These are phyloP conservation scores for Coemansia sp. DNA, from an alignment of 192 early-diverging fungal genomes.

Conservation along the genomic window DNA sequence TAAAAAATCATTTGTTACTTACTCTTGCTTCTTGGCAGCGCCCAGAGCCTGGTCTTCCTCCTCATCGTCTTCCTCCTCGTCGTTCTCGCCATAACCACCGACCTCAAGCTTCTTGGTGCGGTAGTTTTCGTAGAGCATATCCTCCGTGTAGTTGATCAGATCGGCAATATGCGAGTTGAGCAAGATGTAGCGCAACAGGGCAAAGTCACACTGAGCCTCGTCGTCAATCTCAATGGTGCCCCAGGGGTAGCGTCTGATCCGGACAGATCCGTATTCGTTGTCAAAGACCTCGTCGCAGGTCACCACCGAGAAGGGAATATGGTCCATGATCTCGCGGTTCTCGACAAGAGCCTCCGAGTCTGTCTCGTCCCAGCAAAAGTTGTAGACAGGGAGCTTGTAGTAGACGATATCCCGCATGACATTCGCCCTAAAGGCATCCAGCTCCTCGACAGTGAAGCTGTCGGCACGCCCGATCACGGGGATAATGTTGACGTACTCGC, in stretches of 20 bases:
- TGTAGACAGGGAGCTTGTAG: conserved; percentile 96
- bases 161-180: conserved; percentile 98
- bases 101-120: conserved; percentile 86
- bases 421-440: conserved; percentile 85
- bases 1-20: conserved; percentile 6
- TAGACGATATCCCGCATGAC: conserved; percentile 98
- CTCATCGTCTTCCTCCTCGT: conserved; percentile 29
- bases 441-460: conserved; percentile 92
- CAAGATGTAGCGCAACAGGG: conserved; percentile 85
- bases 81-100: conserved; percentile 49
- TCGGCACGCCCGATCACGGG: conserved; percentile 95
- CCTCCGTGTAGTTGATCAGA: conserved; percentile 94
- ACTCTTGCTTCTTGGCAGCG: conserved; percentile 39
- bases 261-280: conserved; percentile 84
- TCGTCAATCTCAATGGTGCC: conserved; percentile 97
- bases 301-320: conserved; percentile 95
- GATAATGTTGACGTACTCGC: conserved; percentile 91
- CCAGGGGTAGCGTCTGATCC: conserved; percentile 96
- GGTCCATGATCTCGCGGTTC: conserved; percentile 88
- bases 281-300: conserved; percentile 88
- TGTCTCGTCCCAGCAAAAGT: conserved; percentile 99
- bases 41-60: conserved; percentile 25
- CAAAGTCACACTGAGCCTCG: conserved; percentile 96
- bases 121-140: conserved; percentile 94
- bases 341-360: conserved; percentile 97